These are phyloP conservation scores for Macadamia tetraphylla DNA, from an alignment of 164 flowering plant genomes.

Conservation along the genomic window DNA sequence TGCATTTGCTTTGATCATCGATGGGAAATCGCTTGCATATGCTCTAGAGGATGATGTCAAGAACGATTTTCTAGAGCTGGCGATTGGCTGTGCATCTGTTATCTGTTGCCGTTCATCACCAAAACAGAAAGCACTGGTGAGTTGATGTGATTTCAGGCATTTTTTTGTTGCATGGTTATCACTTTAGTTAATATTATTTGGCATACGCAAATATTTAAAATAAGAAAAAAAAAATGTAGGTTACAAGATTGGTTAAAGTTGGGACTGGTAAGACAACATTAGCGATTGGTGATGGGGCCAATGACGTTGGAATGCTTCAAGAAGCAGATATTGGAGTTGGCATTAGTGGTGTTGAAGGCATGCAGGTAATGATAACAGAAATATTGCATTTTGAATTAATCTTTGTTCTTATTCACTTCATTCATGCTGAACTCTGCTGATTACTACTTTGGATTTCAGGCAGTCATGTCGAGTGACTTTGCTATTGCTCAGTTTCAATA, in stretches of 20 bases:
- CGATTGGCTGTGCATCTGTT: constrained; percentile 82
- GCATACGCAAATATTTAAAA: constrained; percentile 1
- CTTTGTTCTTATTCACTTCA: too few relatives aligned
- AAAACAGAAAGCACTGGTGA: constrained; percentile 93
- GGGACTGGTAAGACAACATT: constrained; percentile 52
- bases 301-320: constrained; percentile 87
- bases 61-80: constrained; percentile 61
- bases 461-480: constrained; percentile 96
- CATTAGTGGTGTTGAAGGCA: constrained; percentile 75
- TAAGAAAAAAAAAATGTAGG: constrained; percentile 31
- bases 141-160: constrained; percentile 11
- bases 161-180: neutral
- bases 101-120: constrained; percentile 98
- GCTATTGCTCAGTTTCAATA: constrained; percentile 93
- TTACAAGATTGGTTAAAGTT: constrained; percentile 52
- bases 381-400: too few relatives aligned
- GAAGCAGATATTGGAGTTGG: constrained; percentile 81
- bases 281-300: constrained; percentile 80
- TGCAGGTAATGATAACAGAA: neutral
- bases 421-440: neutral
- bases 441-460: constrained; percentile 37
- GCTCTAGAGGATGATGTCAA: constrained; percentile 72
- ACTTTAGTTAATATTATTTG: neutral
- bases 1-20: constrained; percentile 87
- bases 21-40: constrained; percentile 87